A percentile compares a stretch with the other conserved stretches of the same genome.
phyloP scores from a whole-genome alignment of 1,284 basidiomycete species.

The Trametes hirsuta region DNA sequence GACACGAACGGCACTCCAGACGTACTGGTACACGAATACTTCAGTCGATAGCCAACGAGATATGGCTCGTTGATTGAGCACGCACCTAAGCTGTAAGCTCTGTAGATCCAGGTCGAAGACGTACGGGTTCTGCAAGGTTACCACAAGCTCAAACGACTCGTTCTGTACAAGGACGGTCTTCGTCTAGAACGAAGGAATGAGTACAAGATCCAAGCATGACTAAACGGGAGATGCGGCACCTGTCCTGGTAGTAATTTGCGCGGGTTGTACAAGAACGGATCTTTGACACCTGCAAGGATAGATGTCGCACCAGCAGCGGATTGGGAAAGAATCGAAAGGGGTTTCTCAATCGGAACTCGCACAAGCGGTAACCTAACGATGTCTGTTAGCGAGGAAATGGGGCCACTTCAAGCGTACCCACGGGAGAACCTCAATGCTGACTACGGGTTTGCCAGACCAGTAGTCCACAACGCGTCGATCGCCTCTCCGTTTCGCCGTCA shows the following conservation, averaged over 20 bases:
- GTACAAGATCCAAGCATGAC: neutral
- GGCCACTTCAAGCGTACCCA: slow-evolving; percentile 39
- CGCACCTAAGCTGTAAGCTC: slow-evolving; percentile 79
- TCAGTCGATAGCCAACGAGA: neutral
- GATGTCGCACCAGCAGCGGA: slow-evolving; percentile 45
- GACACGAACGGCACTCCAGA: slow-evolving; percentile 79
- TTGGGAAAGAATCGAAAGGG: slow-evolving; percentile 54
- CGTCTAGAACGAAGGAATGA: slow-evolving; percentile 38
- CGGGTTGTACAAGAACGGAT: slow-evolving; percentile 91
- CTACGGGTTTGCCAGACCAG: slow-evolving; percentile 81
- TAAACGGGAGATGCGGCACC: slow-evolving; percentile 43
- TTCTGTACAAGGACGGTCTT: slow-evolving; percentile 79
- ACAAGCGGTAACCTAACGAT: slow-evolving; percentile 66
- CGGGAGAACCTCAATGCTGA: slow-evolving; percentile 80
- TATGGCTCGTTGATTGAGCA: neutral
- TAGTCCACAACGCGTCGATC: slow-evolving; percentile 72
- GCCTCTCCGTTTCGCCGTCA: slow-evolving; percentile 76
- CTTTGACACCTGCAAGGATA: slow-evolving; percentile 58
- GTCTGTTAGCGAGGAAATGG: neutral
- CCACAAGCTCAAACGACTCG: slow-evolving; percentile 80
- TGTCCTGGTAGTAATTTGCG: slow-evolving; percentile 60
- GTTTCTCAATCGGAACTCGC: slow-evolving; percentile 76
- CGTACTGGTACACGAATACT: slow-evolving; percentile 53
- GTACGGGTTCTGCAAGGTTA: slow-evolving; percentile 90
- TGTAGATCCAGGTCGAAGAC: slow-evolving; percentile 89